Conservation (phyloP, 495 filamentous ascomycete species). For the Xylaria cubensis region DNA sequence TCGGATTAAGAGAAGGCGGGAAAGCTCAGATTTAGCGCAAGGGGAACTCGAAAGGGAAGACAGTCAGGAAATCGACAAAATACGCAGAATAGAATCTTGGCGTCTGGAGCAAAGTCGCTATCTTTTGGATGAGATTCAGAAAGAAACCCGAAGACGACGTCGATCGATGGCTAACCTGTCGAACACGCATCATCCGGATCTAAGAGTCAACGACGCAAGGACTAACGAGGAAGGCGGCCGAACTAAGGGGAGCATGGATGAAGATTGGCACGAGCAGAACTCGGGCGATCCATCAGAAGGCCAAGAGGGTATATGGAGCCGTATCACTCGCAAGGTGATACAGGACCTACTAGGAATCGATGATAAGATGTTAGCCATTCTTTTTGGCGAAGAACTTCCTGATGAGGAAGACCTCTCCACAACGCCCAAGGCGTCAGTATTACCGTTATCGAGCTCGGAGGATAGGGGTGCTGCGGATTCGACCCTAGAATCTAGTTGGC, state of each 20-base stretch:
- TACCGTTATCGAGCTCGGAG: constrained; percentile 30
- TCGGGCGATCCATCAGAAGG: constrained; percentile 41
- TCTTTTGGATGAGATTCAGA: constrained; percentile 86
- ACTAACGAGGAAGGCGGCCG: constrained; percentile 37
- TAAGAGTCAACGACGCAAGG: constrained; percentile 32
- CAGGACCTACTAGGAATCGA: constrained; percentile 91
- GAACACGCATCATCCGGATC: constrained; percentile 26
- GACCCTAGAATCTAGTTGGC: constrained; percentile 65
- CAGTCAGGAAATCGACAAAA: constrained; percentile 69
- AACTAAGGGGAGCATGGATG: constrained; percentile 43
- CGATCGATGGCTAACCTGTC: constrained; percentile 43
- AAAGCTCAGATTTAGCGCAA: constrained; percentile 62
- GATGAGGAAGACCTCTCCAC: constrained; percentile 56
- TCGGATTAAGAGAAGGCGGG: constrained; percentile 68
- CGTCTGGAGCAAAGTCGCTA: constrained; percentile 86
- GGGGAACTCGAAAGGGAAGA: constrained; percentile 65
- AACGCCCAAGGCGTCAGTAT: constrained; percentile 45
- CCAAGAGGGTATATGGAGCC: constrained; percentile 75
- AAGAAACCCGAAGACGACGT: constrained; percentile 73
- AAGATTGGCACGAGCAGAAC: constrained; percentile 53
- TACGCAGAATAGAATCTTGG: constrained; percentile 87
- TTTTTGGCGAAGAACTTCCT: constrained; percentile 85
- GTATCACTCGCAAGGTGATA: constrained; percentile 85
- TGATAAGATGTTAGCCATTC: constrained; percentile 78
- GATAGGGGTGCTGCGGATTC: constrained; percentile 33